phyloP scores from a whole-genome alignment of 768 basidiomycete species.

The Auriscalpium microsporum region DNA sequence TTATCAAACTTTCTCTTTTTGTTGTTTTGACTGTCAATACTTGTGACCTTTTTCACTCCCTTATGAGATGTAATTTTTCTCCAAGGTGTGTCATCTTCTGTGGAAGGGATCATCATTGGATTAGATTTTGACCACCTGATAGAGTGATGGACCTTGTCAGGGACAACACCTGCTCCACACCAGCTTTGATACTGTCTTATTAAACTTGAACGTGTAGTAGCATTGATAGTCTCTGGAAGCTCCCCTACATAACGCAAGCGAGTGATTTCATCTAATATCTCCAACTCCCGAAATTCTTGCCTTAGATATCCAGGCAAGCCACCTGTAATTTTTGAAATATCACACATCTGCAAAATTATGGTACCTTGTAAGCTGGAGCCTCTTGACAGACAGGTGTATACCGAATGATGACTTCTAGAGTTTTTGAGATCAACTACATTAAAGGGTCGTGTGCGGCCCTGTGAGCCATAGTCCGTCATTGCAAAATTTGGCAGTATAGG shows the following conservation, averaged over 20 bases:
- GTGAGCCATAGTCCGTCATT: constrained; percentile 18
- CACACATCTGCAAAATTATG: constrained; percentile 11
- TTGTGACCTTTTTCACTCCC: not conserved
- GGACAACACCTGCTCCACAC: not conserved
- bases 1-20: not conserved
- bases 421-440: constrained; percentile 13
- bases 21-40: not conserved
- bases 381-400: constrained; percentile 18
- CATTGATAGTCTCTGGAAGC: not conserved
- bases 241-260: not conserved
- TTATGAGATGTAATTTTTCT: not conserved
- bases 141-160: not conserved
- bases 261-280: constrained; percentile 10
- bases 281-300: constrained; percentile 14
- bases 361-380: constrained; percentile 10
- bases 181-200: not conserved
- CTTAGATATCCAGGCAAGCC: constrained; percentile 9
- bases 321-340: constrained; percentile 3
- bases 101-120: not conserved
- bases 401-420: constrained; percentile 9
- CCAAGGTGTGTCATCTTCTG: not conserved
- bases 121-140: not conserved
- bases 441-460: constrained; percentile 14
- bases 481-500: constrained; percentile 16
- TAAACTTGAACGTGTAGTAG: not conserved